Percentiles rank a stretch among this genome's conserved stretches.
phyloP scores from a whole-genome alignment of 257 asterid species.

The Parsonsia alboflavescens region DNA sequence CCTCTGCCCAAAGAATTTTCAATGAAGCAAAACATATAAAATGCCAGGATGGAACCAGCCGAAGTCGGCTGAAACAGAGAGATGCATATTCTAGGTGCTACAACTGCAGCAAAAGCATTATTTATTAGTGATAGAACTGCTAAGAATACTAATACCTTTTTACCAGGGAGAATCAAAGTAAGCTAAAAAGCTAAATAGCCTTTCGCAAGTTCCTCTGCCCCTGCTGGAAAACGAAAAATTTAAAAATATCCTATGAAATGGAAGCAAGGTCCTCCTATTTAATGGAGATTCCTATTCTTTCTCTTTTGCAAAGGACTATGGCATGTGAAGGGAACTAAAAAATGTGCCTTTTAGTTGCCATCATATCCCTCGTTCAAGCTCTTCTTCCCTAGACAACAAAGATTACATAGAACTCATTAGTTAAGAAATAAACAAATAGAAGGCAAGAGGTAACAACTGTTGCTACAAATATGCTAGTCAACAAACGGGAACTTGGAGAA shows the following conservation, averaged over 20 bases:
- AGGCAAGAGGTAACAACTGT: not conserved
- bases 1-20: not conserved
- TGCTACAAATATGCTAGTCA: not conserved
- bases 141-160: not conserved
- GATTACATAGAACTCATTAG: not conserved
- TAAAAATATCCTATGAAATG: not conserved
- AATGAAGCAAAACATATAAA: not conserved
- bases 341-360: not conserved
- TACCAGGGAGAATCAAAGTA: not conserved
- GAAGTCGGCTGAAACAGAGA: not conserved
- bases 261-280: not conserved
- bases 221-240: not conserved
- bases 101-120: not conserved
- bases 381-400: not conserved
- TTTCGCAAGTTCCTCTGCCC: not conserved
- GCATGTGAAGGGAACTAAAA: not conserved
- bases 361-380: not conserved
- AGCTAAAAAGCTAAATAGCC: slow-evolving; percentile 4
- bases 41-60: not conserved
- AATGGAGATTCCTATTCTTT: not conserved
- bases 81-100: not conserved
- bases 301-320: not conserved
- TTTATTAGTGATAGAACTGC: not conserved
- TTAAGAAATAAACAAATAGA: not conserved
- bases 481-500: not conserved